Percentiles rank a stretch among this genome's conserved stretches.
phyloP scores from a whole-genome alignment of 805 yeast genomes.

The Wickerhamiella domercqiae region DNA sequence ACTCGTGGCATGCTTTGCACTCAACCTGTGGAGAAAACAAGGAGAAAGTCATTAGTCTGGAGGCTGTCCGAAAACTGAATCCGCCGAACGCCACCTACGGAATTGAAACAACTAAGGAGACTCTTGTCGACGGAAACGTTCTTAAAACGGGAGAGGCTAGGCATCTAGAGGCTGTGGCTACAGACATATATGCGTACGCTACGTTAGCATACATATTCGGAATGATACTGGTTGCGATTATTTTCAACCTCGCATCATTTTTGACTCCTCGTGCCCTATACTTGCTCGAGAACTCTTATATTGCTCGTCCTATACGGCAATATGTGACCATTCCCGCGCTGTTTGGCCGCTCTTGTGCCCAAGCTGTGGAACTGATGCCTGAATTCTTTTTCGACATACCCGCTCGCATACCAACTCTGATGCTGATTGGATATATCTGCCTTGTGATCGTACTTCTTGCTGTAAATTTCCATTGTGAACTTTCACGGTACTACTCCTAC shows the following conservation, averaged over 20 bases:
- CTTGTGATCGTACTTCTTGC: conserved; percentile 1
- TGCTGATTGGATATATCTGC: conserved; percentile 4
- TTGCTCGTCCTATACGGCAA: conserved; percentile 3
- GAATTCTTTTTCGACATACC: conserved; percentile 21
- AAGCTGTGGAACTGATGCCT: conserved; percentile 1
- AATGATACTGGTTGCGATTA: conserved; percentile 3
- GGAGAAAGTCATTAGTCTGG: no score
- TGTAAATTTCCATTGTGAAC: background rate
- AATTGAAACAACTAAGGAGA: background rate
- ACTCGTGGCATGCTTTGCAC: no score
- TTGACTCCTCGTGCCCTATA: conserved; percentile 3
- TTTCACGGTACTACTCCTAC: background rate
- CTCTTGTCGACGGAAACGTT: background rate
- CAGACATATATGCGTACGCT: conserved; percentile 5
- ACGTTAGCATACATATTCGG: conserved; percentile 7
- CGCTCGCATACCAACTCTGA: conserved; percentile 19
- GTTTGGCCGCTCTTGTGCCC: conserved; percentile 4
- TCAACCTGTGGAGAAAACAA: no score
- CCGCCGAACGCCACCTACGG: no score
- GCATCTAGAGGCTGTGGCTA: background rate
- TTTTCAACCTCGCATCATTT: conserved; percentile 9
- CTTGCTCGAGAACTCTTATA: conserved; percentile 3
- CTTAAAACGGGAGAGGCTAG: background rate
- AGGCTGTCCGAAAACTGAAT: no score
- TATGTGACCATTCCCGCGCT: conserved; percentile 6